Conservation (phyloP, 345 rosid species). For the Gynandropsis gynandra region DNA sequence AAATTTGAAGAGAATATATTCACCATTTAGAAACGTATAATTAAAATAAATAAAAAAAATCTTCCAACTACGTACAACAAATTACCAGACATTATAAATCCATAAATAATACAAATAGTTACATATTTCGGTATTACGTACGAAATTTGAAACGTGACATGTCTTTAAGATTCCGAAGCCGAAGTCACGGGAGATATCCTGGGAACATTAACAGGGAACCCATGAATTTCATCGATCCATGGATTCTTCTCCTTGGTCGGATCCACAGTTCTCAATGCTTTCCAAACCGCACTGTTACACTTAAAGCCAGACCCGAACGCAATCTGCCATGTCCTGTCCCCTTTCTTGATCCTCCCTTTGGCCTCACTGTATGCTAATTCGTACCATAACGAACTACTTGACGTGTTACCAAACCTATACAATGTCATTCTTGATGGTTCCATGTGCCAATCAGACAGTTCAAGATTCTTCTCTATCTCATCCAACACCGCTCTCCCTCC, state of each 20-base stretch:
- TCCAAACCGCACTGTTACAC: conserved; percentile 94
- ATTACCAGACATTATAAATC: too few relatives aligned
- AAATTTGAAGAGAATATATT: too few relatives aligned
- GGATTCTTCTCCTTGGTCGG: conserved; percentile 70
- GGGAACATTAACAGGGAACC: conserved; percentile 76
- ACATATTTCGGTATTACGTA: too few relatives aligned
- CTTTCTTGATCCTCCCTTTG: conserved; percentile 71
- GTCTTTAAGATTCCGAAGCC: too few relatives aligned
- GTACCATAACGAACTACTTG: conserved; percentile 88
- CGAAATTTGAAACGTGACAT: too few relatives aligned
- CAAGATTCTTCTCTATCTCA: conserved; percentile 78
- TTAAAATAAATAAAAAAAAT: too few relatives aligned
- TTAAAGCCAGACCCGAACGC: conserved; percentile 95
- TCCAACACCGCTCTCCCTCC: conserved; percentile 91
- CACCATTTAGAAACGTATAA: too few relatives aligned
- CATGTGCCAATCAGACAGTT: conserved; percentile 75
- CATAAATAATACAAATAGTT: too few relatives aligned
- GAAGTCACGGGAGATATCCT: conserved; percentile 29
- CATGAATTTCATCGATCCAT: conserved; percentile 74
- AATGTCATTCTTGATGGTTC: conserved; percentile 94
- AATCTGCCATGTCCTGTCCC: conserved; percentile 88
- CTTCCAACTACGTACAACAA: too few relatives aligned
- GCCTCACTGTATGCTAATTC: conserved; percentile 84
- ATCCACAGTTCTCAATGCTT: conserved; percentile 58
- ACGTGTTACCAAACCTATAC: conserved; percentile 80